phyloP scores from a whole-genome alignment of 805 yeast species.

The Priceomyces medius region DNA sequence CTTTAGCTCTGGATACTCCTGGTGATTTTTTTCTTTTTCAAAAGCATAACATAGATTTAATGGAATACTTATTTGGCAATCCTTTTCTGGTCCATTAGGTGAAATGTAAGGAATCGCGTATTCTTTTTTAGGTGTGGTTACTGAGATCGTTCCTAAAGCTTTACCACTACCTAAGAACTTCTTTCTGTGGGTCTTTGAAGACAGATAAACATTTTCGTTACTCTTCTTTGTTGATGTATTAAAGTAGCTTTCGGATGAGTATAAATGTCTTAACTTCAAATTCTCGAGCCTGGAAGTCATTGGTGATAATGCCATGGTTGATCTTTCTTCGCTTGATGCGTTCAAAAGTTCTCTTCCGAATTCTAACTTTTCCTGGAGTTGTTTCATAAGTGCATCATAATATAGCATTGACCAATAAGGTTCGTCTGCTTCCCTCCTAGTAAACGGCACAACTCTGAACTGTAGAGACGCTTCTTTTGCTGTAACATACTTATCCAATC shows the following conservation, averaged over 20 bases:
- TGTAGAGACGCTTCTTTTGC: constrained; percentile 33
- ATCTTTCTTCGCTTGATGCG: constrained; percentile 10
- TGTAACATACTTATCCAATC: constrained; percentile 34
- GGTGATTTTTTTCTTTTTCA: constrained; percentile 10
- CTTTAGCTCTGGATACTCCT: constrained; percentile 33
- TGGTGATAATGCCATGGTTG: constrained; percentile 15
- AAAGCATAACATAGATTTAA: constrained; percentile 28
- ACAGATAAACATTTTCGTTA: constrained; percentile 29
- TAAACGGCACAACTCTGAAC: constrained; percentile 35
- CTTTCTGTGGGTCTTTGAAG: constrained; percentile 31
- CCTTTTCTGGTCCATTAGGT: constrained; percentile 19
- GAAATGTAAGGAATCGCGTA: constrained; percentile 31
- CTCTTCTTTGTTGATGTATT: constrained; percentile 14
- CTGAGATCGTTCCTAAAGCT: constrained; percentile 29
- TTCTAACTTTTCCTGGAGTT: constrained; percentile 27
- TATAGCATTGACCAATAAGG: constrained; percentile 17
- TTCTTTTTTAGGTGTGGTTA: constrained; percentile 33
- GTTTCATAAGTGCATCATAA: constrained; percentile 34
- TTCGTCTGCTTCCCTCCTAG: constrained; percentile 16
- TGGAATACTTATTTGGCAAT: constrained; percentile 27
- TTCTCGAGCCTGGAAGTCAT: constrained; percentile 17
- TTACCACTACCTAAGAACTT: constrained; percentile 33
- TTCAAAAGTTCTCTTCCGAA: constrained; percentile 19
- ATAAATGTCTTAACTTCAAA: constrained; percentile 32
- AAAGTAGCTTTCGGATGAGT: constrained; percentile 20